phyloP scores from a whole-genome alignment of 495 filamentous ascomycete species.

The Cercophora samala region DNA sequence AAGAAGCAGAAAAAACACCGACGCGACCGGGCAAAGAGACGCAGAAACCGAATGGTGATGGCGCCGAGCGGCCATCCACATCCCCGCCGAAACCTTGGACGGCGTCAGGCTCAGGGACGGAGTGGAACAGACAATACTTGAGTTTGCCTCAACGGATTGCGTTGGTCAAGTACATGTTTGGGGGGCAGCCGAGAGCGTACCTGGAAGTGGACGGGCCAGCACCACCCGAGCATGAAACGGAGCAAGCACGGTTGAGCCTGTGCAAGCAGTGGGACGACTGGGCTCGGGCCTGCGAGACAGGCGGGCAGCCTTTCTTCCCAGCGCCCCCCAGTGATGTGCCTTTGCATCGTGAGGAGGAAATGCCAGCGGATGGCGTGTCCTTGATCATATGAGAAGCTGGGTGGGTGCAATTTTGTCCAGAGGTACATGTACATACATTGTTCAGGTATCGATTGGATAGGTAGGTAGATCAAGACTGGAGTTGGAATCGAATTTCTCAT shows the following conservation, averaged over 20 bases:
- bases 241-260: neutral
- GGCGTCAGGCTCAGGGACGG: neutral
- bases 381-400: neutral
- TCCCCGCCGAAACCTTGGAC: too few species aligned
- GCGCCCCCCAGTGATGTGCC: neutral
- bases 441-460: too few species aligned
- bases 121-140: neutral
- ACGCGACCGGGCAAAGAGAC: neutral
- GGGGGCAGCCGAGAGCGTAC: neutral
- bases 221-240: too few species aligned
- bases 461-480: too few species aligned
- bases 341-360: neutral
- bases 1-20: too few species aligned
- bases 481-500: too few species aligned
- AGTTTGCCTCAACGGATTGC: neutral
- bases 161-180: neutral
- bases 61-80: too few species aligned
- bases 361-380: neutral
- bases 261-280: neutral
- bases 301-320: neutral
- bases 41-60: neutral
- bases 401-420: neutral
- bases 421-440: too few species aligned
- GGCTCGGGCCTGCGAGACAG: neutral
- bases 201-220: too few species aligned